phyloP scores from a whole-genome alignment of 257 asterid genomes.

The Nicotiana otophora region DNA sequence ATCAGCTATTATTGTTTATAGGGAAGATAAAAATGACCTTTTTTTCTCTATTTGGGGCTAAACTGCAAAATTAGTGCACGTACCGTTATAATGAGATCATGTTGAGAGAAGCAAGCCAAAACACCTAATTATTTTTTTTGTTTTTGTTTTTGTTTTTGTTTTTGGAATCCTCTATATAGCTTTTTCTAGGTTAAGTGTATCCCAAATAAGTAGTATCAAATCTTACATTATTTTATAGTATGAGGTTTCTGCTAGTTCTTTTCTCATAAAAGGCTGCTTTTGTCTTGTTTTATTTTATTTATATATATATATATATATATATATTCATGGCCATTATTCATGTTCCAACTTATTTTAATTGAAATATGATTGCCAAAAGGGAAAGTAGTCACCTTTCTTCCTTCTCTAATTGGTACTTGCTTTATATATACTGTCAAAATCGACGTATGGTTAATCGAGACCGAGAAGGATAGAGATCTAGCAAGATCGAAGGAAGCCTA shows the following conservation, averaged over 20 bases:
- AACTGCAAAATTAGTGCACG: conserved; percentile 23
- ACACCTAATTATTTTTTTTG: not conserved
- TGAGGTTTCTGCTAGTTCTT: not conserved
- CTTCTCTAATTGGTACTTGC: not conserved
- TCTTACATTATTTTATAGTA: not conserved
- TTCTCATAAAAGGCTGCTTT: not conserved
- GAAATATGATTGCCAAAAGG: not conserved
- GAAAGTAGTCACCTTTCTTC: not conserved
- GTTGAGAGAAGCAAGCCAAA: conserved; percentile 15
- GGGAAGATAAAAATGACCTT: not conserved
- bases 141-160: not conserved
- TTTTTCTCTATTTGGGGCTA: not conserved
- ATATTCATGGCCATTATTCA: not conserved
- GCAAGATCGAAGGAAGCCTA: too few relatives aligned
- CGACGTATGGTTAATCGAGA: too few relatives aligned
- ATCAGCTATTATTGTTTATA: too few relatives aligned
- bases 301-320: too few relatives aligned
- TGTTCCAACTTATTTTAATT: not conserved
- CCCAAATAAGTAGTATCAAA: not conserved
- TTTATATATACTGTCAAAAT: too few relatives aligned
- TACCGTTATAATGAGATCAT: conserved; percentile 40
- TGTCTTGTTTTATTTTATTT: too few relatives aligned
- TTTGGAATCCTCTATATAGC: not conserved
- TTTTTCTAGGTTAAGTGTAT: not conserved
- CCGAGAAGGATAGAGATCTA: too few relatives aligned